phyloP scores from a whole-genome alignment of 2,329 filamentous ascomycete genomes.

The Pyricularia sp. region DNA sequence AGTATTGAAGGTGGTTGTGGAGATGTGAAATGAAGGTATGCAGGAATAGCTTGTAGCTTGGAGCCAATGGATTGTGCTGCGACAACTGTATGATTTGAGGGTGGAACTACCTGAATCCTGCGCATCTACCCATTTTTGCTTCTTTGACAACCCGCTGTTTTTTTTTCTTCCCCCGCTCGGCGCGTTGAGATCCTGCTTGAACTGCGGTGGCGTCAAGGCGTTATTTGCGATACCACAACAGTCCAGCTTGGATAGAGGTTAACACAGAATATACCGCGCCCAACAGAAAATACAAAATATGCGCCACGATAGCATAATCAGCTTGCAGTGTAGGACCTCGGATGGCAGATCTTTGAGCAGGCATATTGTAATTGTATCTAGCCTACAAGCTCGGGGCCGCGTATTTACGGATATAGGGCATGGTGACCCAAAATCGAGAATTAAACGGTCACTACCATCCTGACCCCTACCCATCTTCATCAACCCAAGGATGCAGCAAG shows the following conservation, averaged over 20 bases:
- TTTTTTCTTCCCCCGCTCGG: too few relatives aligned
- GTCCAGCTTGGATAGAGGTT: background rate
- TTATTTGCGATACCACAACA: background rate
- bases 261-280: background rate
- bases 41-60: background rate
- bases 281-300: background rate
- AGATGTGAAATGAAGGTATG: background rate
- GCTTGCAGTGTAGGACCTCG: background rate
- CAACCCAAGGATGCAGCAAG: background rate
- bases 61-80: background rate
- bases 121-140: background rate
- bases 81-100: background rate
- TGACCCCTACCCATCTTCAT: background rate
- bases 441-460: background rate
- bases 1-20: background rate
- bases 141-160: background rate
- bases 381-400: background rate
- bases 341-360: background rate
- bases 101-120: background rate
- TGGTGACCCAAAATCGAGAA: background rate
- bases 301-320: background rate
- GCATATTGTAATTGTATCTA: too few relatives aligned
- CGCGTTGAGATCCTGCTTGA: background rate
- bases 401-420: background rate
- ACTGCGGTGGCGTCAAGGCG: background rate